Percentiles rank a stretch among this genome's conserved stretches.
phyloP scores from a whole-genome alignment of 2,329 filamentous ascomycete species.

The Chrysosporium keratinophilum region DNA sequence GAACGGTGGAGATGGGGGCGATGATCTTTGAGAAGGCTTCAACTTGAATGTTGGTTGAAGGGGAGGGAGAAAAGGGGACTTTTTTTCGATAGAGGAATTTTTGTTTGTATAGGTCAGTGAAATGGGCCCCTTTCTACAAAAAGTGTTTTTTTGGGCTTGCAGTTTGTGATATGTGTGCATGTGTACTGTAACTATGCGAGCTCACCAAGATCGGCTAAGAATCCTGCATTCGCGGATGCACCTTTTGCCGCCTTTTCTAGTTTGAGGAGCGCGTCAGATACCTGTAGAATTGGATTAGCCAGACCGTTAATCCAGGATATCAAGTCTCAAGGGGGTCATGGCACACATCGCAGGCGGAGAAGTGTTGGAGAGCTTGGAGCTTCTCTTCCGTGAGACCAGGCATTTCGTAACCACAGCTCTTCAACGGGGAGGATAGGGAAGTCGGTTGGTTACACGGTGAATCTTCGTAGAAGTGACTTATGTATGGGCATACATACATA shows the following conservation, averaged over 20 bases:
- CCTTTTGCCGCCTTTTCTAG: constrained; percentile 41
- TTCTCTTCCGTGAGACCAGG: constrained; percentile 23
- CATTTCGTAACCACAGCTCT: background rate
- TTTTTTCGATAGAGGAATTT: background rate
- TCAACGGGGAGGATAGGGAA: background rate
- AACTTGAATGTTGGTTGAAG: constrained; percentile 22
- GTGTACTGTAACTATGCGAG: too few relatives aligned
- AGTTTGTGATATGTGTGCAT: background rate
- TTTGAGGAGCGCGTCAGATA: constrained; percentile 64
- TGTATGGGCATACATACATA: too few relatives aligned
- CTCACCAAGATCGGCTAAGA: constrained; percentile 52
- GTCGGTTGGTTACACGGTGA: too few relatives aligned
- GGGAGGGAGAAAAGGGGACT: constrained; percentile 31
- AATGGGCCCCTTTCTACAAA: background rate
- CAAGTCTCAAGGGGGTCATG: background rate
- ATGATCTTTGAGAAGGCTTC: constrained; percentile 28
- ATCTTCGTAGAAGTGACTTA: too few relatives aligned
- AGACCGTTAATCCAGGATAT: background rate
- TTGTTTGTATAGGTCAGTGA: constrained; percentile 9
- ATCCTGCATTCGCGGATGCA: constrained; percentile 52
- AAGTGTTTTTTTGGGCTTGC: background rate
- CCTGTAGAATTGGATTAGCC: constrained; percentile 29
- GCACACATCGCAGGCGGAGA: constrained; percentile 37
- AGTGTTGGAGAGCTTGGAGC: constrained; percentile 26
- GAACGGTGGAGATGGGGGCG: constrained; percentile 36